phyloP scores from a whole-genome alignment of 441 rosid species.

The Bocquillonia castaneifolia region DNA sequence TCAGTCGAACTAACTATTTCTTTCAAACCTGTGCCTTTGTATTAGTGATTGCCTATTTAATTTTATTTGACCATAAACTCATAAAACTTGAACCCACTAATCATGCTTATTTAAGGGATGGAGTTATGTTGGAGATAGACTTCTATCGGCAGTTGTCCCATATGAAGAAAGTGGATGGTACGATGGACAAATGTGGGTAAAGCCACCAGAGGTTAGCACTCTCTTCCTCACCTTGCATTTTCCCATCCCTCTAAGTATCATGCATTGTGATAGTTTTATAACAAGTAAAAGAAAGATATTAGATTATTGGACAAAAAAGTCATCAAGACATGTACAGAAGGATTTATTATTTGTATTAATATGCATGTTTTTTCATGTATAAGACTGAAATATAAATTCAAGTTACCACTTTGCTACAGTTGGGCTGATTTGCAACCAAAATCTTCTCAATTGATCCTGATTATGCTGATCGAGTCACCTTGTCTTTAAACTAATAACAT shows the following conservation, averaged over 20 bases:
- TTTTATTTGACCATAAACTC: background rate
- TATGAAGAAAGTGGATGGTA: slow-evolving; percentile 99
- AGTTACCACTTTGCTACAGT: slow-evolving; percentile 6
- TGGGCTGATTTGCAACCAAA: slow-evolving; percentile 8
- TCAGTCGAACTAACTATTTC: background rate
- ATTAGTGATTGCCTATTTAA: slow-evolving; percentile 1
- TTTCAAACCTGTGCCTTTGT: background rate
- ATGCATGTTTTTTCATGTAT: background rate
- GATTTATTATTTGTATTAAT: no score
- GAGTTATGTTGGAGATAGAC: slow-evolving; percentile 95
- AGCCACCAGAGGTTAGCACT: slow-evolving; percentile 82
- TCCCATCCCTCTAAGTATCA: background rate
- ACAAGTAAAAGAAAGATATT: background rate
- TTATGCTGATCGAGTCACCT: background rate
- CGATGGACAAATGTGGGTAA: slow-evolving; percentile 95
- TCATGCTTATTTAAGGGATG: slow-evolving; percentile 59
- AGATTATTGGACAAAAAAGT: background rate
- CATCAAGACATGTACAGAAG: slow-evolving; percentile 1
- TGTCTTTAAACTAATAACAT: slow-evolving; percentile 7
- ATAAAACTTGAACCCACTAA: slow-evolving; percentile 8
- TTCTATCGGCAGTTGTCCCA: slow-evolving; percentile 88
- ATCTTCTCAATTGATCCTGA: slow-evolving; percentile 5
- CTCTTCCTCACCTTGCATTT: background rate
- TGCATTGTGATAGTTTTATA: background rate
- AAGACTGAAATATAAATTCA: slow-evolving; percentile 5